A percentile compares a stretch with the other conserved stretches of the same genome.
Evolutionary conservation across 441 rosid species (phyloP).

Genomic region (Lepidium campestre): DNA sequence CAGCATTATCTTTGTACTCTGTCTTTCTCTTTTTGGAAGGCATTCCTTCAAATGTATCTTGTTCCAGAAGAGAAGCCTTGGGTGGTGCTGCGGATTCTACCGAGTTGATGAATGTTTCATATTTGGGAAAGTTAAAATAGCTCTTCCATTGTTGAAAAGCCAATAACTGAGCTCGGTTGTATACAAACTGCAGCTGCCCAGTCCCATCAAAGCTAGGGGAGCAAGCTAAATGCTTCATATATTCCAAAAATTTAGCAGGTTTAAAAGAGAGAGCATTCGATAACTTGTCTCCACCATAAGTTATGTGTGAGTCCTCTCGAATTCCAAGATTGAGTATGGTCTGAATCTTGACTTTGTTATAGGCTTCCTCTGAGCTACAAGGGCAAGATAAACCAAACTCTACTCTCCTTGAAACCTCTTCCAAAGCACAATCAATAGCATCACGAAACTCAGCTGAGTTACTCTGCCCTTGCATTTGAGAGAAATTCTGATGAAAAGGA

Average conservation of each 20-base stretch:
- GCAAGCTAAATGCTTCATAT: conserved; percentile 41
- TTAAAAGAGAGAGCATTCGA: conserved; percentile 37
- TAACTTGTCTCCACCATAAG: conserved; percentile 38
- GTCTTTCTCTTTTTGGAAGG: conserved; percentile 23
- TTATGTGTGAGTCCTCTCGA: conserved; percentile 33
- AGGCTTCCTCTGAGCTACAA: conserved; percentile 46
- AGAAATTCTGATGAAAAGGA: conserved; percentile 49
- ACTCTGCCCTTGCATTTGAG: conserved; percentile 54
- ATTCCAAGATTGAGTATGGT: conserved; percentile 47
- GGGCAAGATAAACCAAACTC: conserved; percentile 61
- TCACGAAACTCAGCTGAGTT: conserved; percentile 31
- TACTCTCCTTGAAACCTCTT: conserved; percentile 61
- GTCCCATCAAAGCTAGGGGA: conserved; percentile 25
- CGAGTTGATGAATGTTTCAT: conserved; percentile 29
- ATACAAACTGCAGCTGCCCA: conserved; percentile 41
- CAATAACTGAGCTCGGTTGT: conserved; percentile 43
- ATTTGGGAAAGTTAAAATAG: conserved; percentile 35
- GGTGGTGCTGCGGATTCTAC: conserved; percentile 29
- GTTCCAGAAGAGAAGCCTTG: conserved; percentile 25
- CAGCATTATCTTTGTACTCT: conserved; percentile 19
- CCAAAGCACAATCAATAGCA: conserved; percentile 65
- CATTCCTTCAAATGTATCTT: conserved; percentile 1
- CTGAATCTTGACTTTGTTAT: conserved; percentile 37
- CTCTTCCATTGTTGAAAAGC: conserved; percentile 63
- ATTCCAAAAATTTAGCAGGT: conserved; percentile 37